Percentiles rank a stretch among this genome's conserved stretches.
Evolutionary conservation across 805 yeast species (phyloP).

Genomic region (Candida jianshihensis): DNA sequence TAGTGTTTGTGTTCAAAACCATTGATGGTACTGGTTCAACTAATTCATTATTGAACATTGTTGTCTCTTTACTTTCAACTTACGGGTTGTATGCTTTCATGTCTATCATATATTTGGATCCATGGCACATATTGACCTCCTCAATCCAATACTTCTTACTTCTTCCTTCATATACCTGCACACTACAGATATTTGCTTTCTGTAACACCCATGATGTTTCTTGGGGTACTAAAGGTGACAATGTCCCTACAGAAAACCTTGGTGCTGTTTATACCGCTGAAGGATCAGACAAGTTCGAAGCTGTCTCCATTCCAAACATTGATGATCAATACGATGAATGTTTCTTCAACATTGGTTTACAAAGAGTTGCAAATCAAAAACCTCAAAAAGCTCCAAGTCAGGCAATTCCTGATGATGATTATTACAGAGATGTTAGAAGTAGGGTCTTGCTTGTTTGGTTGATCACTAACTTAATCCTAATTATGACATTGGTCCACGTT

Average conservation of each 20-base stretch:
- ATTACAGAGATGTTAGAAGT: constrained; percentile 91
- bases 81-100: constrained; percentile 82
- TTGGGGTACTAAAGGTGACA: constrained; percentile 98
- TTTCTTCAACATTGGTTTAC: constrained; percentile 62
- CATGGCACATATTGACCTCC: constrained; percentile 93
- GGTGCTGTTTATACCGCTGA: too few species aligned
- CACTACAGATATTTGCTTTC: constrained; percentile 91
- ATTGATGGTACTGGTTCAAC: constrained; percentile 31
- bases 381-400: constrained; percentile 34
- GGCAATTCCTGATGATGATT: constrained; percentile 56
- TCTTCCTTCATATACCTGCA: constrained; percentile 87
- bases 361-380: constrained; percentile 51
- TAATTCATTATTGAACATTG: constrained; percentile 62
- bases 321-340: constrained; percentile 78
- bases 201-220: constrained; percentile 98
- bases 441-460: constrained; percentile 96
- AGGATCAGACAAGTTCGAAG: too few species aligned
- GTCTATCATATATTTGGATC: constrained; percentile 83
- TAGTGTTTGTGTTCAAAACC: constrained; percentile 65
- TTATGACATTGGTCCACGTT: constrained; percentile 84
- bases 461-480: constrained; percentile 69
- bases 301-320: too few species aligned
- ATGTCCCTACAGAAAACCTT: constrained; percentile 54
- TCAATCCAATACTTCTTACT: constrained; percentile 81
- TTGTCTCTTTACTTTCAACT: constrained; percentile 81